A percentile compares a stretch with the other conserved stretches of the same genome.
Conservation (phyloP, 768 basidiomycete genomes). For the Mycena galericulata region DNA sequence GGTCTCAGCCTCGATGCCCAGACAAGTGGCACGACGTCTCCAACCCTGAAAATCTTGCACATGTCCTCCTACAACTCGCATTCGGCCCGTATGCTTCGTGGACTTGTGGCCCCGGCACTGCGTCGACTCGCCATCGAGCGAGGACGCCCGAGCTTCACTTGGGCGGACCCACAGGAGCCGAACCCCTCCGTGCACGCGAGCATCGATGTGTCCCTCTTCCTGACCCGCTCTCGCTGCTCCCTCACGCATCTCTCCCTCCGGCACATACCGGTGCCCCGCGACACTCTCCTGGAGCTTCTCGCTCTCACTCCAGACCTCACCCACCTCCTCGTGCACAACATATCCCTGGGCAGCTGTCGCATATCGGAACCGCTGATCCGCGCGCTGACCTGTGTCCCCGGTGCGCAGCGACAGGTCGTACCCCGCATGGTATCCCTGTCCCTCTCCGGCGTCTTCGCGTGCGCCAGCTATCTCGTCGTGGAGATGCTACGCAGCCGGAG, state of each 20-base stretch:
- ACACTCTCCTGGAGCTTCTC: background rate
- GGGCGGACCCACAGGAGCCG: too few species aligned
- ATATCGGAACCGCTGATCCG: background rate
- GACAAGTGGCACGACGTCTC: background rate
- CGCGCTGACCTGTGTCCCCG: background rate
- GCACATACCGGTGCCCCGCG: background rate
- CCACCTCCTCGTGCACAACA: background rate
- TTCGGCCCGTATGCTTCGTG: background rate
- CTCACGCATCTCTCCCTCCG: slow-evolving; percentile 1
- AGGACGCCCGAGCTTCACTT: background rate
- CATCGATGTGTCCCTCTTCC: background rate
- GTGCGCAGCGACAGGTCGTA: too few species aligned
- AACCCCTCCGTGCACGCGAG: too few species aligned
- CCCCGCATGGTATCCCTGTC: background rate
- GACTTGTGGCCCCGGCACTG: background rate
- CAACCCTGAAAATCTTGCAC: background rate
- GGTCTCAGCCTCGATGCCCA: background rate
- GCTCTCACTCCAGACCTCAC: background rate
- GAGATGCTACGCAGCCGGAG: slow-evolving; percentile 6
- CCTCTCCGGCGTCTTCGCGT: background rate
- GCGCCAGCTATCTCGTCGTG: background rate
- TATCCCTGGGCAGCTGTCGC: too few species aligned
- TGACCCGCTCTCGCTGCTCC: background rate
- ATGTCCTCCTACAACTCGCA: background rate
- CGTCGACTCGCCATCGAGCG: background rate